Conservation (phyloP, 768 basidiomycete genomes). For the Agaricus subrufescens region DNA sequence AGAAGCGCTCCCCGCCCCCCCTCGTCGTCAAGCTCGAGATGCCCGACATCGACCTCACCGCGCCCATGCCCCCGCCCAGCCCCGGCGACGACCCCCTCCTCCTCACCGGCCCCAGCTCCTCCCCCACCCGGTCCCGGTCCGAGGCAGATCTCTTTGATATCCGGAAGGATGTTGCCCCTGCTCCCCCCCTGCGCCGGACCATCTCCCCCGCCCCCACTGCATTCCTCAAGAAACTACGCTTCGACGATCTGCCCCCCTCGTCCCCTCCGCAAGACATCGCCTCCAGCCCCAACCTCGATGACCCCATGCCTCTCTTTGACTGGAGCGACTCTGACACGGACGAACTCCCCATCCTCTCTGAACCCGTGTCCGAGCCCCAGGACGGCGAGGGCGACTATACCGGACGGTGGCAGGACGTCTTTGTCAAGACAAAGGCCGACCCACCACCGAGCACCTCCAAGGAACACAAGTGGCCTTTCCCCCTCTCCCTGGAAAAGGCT, state of each 20-base stretch:
- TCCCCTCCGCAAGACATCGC: conserved; percentile 8
- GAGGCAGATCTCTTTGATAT: conserved; percentile 1
- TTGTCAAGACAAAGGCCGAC: conserved; percentile 59
- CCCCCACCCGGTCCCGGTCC: conserved; percentile 13
- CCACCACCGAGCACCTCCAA: conserved; percentile 56
- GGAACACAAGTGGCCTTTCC: conserved; percentile 65
- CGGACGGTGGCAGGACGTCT: conserved; percentile 52
- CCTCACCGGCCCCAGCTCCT: conserved; percentile 36
- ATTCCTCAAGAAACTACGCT: background rate
- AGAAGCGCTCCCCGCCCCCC: conserved; percentile 16
- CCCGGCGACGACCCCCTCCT: conserved; percentile 75
- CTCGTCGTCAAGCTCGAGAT: conserved; percentile 55
- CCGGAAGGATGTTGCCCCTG: conserved; percentile 14
- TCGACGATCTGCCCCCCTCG: conserved; percentile 17
- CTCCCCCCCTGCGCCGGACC: conserved; percentile 18
- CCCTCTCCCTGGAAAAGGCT: conserved; percentile 18
- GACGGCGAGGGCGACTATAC: conserved; percentile 63
- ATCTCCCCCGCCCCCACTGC: conserved; percentile 1
- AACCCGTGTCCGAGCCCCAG: conserved; percentile 12
- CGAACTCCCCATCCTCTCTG: conserved; percentile 3
- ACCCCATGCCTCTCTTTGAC: conserved; percentile 24
- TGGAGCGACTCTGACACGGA: conserved; percentile 37
- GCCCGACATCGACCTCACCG: conserved; percentile 55
- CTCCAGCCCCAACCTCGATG: conserved; percentile 16
- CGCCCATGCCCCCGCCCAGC: conserved; percentile 62